Base-by-base conservation (phyloP, 176 grass and related monocot species). In the Lolium multiflorum region DNA sequence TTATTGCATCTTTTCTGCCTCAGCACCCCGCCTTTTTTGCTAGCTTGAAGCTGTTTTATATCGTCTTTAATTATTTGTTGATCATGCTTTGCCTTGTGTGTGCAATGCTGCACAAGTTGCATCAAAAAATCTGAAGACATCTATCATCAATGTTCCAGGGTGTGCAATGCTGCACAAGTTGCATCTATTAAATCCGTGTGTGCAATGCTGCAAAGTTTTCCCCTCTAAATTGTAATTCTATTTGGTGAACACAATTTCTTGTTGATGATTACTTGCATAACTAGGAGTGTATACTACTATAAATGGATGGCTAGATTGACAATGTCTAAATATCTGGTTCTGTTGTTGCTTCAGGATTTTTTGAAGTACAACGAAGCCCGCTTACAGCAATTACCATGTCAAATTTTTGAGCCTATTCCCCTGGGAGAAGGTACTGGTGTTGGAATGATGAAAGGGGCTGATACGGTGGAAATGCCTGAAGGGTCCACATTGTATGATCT, bases 401-500 rank as follows among this genome's bases (percentile, higher is more conserved):
- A 95, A 98, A 92, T 82, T 73, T 80, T 86, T 76, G 96, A 98
- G 41, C 90, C 92, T 58, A 96, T 98, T 89, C 93, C 82, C 24
- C 74, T 98, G 31, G 96, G 96, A 88, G 96, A 98, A 96, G 94
- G 93, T 77, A 86, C 96, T 88, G 93, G 93, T 86, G 88, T 91
- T 91, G 96, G 93, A 82, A 88, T 77, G 79, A 94, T 96, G 96
- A 89, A 91, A 89, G 93, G 88, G 47, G 93, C 82, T 59, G 92
- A 96, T 87, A 96, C 92, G 43, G 77, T 96, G 87, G 89, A 93
- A 83, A 96, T 98, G 96, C 93, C 96, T 72, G 96, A 98, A 92
- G 93, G 92, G 46, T 94, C 96, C 55, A 94, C 91, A 77, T 80
- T 98, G 59, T 98, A 92, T 75, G 93, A 98, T 92, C 91, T 98